These are phyloP conservation scores for Penicillium sp. DNA, from an alignment of 2,329 filamentous ascomycete genomes.

Conservation along the genomic window DNA sequence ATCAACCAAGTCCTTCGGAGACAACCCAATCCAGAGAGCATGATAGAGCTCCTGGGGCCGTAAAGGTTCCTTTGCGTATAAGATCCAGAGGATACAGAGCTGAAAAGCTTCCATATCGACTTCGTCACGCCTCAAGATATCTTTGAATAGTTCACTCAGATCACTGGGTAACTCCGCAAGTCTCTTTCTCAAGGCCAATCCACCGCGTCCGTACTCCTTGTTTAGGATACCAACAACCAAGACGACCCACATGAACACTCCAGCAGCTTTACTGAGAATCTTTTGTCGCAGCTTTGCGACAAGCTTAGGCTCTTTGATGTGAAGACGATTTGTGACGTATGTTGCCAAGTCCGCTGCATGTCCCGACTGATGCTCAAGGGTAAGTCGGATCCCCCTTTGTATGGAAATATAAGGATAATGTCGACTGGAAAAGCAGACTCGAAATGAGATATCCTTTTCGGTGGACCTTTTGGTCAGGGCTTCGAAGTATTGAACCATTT, in stretches of 20 bases:
- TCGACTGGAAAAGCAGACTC: conserved; percentile 45
- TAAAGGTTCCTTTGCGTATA: conserved; percentile 46
- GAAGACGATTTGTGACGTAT: conserved; percentile 17
- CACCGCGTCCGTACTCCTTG: conserved; percentile 32
- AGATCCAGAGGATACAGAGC: conserved; percentile 55
- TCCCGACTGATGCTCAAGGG: conserved; percentile 42
- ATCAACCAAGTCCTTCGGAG: conserved; percentile 1
- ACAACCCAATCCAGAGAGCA: conserved; percentile 19
- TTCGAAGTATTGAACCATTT: conserved; percentile 43
- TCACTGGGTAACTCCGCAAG: conserved; percentile 43
- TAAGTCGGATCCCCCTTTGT: conserved; percentile 30
- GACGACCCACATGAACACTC: conserved; percentile 52
- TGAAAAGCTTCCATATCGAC: conserved; percentile 44
- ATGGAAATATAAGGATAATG: conserved; percentile 48
- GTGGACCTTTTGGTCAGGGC: conserved; percentile 25
- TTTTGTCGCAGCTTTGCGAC: conserved; percentile 27
- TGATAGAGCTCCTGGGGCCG: conserved; percentile 37
- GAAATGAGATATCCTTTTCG: conserved; percentile 17
- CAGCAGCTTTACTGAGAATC: conserved; percentile 42
- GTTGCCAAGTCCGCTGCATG: conserved; percentile 34
- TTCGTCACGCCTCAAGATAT: conserved; percentile 53
- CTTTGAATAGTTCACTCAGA: conserved; percentile 52
- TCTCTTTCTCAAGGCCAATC: conserved; percentile 32
- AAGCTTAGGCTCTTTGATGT: conserved; percentile 22
- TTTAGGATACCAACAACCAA: conserved; percentile 51